phyloP scores from a whole-genome alignment of 192 early-diverging fungal genomes.

The Coemansia brasiliensis region DNA sequence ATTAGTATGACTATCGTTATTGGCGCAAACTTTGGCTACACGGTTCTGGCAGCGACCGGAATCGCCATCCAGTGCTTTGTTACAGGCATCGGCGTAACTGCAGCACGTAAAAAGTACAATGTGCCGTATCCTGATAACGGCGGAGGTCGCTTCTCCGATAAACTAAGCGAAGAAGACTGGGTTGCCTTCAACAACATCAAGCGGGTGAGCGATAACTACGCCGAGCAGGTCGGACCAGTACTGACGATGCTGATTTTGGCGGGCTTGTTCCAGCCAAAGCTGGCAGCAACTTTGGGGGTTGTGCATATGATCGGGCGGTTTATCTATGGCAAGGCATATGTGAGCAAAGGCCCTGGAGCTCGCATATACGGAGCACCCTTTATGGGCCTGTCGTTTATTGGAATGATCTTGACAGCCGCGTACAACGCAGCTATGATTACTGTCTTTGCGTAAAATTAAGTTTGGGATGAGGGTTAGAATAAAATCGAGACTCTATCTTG shows the following conservation, averaged over 20 bases:
- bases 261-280: slow-evolving; percentile 47
- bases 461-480: background rate
- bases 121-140: slow-evolving; percentile 55
- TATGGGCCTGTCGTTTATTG: slow-evolving; percentile 15
- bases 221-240: slow-evolving; percentile 35
- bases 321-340: slow-evolving; percentile 37
- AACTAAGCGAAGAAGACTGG: slow-evolving; percentile 56
- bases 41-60: slow-evolving; percentile 37
- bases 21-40: slow-evolving; percentile 54
- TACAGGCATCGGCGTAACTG: slow-evolving; percentile 3
- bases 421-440: slow-evolving; percentile 26
- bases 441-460: slow-evolving; percentile 19
- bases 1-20: slow-evolving; percentile 45
- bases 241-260: slow-evolving; percentile 31
- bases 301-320: slow-evolving; percentile 38
- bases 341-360: slow-evolving; percentile 19
- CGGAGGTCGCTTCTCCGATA: slow-evolving; percentile 44
- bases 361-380: slow-evolving; percentile 33
- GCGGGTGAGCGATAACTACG: slow-evolving; percentile 55
- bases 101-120: slow-evolving; percentile 51
- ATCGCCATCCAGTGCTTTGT: slow-evolving; percentile 44
- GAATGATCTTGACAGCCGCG: slow-evolving; percentile 18
- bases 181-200: slow-evolving; percentile 53
- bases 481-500: background rate
- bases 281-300: slow-evolving; percentile 30